Evolutionary conservation across 305 asterid species (phyloP).

Genomic region (Fraxinus platypoda): DNA sequence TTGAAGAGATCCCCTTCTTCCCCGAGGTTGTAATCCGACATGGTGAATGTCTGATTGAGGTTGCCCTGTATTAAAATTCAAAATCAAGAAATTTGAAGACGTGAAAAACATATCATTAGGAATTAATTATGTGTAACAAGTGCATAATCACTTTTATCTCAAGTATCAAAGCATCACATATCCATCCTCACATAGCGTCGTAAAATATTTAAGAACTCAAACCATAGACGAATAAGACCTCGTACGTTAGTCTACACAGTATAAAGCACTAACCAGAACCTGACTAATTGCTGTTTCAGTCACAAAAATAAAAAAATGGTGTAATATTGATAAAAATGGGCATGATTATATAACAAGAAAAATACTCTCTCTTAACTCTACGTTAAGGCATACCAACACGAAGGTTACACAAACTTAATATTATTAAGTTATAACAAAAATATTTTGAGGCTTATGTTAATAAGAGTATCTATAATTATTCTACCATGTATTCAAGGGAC

Average conservation of each 20-base stretch:
- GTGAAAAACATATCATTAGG: background rate
- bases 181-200: background rate
- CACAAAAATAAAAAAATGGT: background rate
- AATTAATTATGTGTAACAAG: background rate
- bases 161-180: background rate
- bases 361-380: background rate
- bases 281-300: background rate
- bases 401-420: background rate
- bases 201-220: background rate
- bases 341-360: background rate
- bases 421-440: background rate
- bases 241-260: background rate
- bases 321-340: background rate
- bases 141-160: background rate
- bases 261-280: background rate
- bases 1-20: conserved; percentile 87
- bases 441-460: background rate
- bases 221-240: background rate
- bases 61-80: conserved; percentile 41
- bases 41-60: conserved; percentile 36
- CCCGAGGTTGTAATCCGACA: conserved; percentile 79
- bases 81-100: conserved; percentile 1
- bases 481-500: background rate
- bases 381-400: background rate
- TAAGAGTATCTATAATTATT: background rate